These are phyloP conservation scores for Bryum argenteum DNA, from an alignment of 225 moss, liverwort and hornwort genomes.

Conservation along the genomic window DNA sequence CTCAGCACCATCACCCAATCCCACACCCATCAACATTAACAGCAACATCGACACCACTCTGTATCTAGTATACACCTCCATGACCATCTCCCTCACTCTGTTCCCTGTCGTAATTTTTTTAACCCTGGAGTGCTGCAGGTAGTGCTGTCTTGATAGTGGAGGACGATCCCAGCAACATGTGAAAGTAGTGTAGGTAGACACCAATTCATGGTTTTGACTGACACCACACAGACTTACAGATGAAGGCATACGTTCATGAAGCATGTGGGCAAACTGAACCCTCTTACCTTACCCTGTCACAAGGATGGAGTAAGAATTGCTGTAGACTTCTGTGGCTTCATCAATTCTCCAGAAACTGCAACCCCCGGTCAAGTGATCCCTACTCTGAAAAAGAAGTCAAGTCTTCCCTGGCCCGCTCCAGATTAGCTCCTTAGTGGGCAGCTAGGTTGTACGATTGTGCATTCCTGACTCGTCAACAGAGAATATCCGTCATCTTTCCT, in stretches of 20 bases:
- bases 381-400: too few relatives aligned
- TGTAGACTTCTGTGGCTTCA: too few relatives aligned
- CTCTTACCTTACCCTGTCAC: not conserved
- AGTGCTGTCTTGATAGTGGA: not conserved
- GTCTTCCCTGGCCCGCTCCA: too few relatives aligned
- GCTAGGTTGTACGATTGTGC: too few relatives aligned
- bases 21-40: conserved; percentile 3
- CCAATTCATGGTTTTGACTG: not conserved
- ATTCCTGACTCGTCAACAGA: too few relatives aligned
- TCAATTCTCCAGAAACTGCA: too few relatives aligned
- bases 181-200: not conserved
- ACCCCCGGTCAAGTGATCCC: too few relatives aligned
- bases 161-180: not conserved
- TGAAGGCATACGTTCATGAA: too few relatives aligned
- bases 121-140: not conserved
- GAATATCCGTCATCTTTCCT: too few relatives aligned
- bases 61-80: conserved; percentile 4
- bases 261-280: not conserved
- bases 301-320: too few relatives aligned
- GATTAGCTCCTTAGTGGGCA: too few relatives aligned
- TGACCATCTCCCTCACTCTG: not conserved
- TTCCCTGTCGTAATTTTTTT: not conserved
- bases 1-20: not conserved
- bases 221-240: not conserved
- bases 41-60: not conserved